Evolutionary conservation across 495 filamentous ascomycete genomes (phyloP), one percentile per base, ranked within the genome.

Genomic region (Xylaria grammica): DNA sequence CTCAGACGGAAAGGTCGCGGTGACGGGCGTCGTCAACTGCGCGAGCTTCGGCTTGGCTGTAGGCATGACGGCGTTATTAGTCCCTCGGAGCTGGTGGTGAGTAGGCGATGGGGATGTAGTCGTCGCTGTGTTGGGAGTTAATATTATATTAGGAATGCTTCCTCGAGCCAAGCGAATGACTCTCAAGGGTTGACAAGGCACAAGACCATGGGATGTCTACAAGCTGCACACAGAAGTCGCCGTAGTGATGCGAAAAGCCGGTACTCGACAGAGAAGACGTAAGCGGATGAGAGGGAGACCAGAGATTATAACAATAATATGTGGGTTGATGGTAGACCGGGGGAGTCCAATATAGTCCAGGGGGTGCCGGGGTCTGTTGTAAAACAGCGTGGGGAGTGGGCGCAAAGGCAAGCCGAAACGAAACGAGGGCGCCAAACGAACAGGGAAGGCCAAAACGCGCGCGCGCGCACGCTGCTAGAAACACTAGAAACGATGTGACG

Each of bases 1-100:
- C 74, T 94, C 90, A 17, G 91, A 91, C 22, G 92, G 92, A 69
- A 94, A 92, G 60, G 88, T 89, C 55, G 86, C 84, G 53, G 87
- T 90, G 71, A 87, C 82, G 29, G 92, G 92, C 38, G 92, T 96
- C 77, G 91, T 85, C 67, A 93, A 84, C 67, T 91, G 84, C 71
- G 86, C 82, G 56, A 93, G 85, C 61, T 84, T 81, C 63, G 89
- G 89, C 75, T 91, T 92, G 65, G 76, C 68, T 52, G 77, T 67
- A 71, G 86, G 80, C 79, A 81, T 79, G 81, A 76, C 87, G 69
- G 71, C 75, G 75, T 63, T 69, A 60, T 50, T 51, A 63, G 65
- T 61, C 17, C 24, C 48, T 38, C 32, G 38, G 49, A 26, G n/a
- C 27, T 67, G 66, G 50, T 65, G 69, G 57, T 61, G 55, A 53